Evolutionary conservation across 2,329 filamentous ascomycete genomes (phyloP).

Genomic region (Fusarium anguioides): DNA sequence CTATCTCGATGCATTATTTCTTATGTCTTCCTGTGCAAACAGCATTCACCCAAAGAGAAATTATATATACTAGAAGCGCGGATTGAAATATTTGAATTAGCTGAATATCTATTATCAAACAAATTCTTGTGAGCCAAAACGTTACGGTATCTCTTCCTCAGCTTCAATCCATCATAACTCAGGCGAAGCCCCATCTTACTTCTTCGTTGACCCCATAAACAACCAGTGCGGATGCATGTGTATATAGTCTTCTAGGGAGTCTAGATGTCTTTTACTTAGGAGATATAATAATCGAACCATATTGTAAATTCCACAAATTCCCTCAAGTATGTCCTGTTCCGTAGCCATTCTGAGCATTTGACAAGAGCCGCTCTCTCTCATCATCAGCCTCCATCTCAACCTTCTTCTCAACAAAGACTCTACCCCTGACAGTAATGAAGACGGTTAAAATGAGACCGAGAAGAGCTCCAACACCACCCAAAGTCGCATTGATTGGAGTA

Average conservation of each 20-base stretch:
- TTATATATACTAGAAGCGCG: not conserved
- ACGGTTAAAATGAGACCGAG: constrained; percentile 7
- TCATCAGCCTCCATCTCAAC: constrained; percentile 18
- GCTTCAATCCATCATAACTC: not conserved
- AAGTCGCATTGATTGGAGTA: constrained; percentile 9
- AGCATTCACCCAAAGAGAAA: not conserved
- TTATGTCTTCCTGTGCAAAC: not conserved
- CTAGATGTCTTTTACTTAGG: no score
- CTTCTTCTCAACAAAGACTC: constrained; percentile 28
- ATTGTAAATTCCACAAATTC: not conserved
- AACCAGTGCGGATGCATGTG: no score
- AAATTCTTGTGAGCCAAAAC: not conserved
- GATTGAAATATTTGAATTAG: not conserved
- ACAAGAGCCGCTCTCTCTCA: constrained; percentile 31
- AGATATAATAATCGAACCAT: fast-evolving
- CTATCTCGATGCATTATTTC: not conserved
- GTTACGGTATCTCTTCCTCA: not conserved
- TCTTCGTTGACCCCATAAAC: no score
- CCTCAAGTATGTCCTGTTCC: not conserved
- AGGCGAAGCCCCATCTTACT: fast-evolving
- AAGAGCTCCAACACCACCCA: constrained; percentile 12
- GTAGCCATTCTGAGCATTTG: constrained; percentile 7
- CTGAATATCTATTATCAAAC: not conserved
- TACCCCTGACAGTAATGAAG: constrained; percentile 19
- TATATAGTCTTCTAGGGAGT: no score